phyloP scores from a whole-genome alignment of 2,329 filamentous ascomycete genomes.

The Calycina herbarum region DNA sequence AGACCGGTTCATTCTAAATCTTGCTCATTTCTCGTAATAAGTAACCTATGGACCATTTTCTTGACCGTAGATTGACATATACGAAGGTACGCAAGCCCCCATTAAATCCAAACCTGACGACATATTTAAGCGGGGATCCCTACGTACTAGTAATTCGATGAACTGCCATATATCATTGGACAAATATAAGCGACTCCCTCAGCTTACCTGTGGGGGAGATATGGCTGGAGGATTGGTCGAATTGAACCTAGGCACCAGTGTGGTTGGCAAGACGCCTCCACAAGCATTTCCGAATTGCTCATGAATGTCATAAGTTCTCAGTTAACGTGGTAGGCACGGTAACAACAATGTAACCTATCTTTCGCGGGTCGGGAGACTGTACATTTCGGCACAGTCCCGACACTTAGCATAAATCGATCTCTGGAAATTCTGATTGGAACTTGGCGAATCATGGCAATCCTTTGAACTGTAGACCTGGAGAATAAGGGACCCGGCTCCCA shows the following conservation, averaged over 20 bases:
- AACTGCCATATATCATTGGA: not conserved
- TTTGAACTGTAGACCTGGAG: not conserved
- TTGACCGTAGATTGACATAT: not conserved
- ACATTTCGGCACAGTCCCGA: not conserved
- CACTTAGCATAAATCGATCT: not conserved
- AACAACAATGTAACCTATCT: not conserved
- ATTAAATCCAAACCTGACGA: not conserved
- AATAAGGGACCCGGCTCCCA: not conserved
- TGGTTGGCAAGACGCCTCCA: not conserved
- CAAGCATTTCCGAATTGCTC: not conserved
- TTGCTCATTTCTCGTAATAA: not conserved
- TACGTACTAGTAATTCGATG: not conserved
- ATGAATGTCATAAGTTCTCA: not conserved
- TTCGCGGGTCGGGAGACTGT: not conserved
- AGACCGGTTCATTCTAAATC: not conserved
- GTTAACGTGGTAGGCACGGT: not conserved
- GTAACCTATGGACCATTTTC: not conserved
- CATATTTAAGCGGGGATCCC: not conserved
- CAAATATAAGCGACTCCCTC: not conserved
- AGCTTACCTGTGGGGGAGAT: not conserved
- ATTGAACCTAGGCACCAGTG: not conserved
- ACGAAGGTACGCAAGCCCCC: not conserved
- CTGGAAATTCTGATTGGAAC: not conserved
- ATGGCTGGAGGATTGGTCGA: not conserved
- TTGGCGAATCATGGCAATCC: conserved; percentile 1